Base-by-base conservation (phyloP, 345 rosid species). In the Xanthoceras sorbifolium region DNA sequence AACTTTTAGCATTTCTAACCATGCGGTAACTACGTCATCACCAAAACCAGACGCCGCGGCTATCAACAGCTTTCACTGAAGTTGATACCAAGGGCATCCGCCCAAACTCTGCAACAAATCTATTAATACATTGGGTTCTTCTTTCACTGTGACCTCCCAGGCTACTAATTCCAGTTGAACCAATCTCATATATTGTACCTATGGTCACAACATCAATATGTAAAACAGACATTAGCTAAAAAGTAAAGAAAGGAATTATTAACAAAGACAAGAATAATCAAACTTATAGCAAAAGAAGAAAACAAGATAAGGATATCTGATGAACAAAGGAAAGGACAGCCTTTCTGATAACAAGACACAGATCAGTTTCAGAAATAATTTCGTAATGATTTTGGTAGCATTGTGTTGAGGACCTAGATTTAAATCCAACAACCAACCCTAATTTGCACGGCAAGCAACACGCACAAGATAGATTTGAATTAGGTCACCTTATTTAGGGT, bases 91-190 rank as follows among this genome's bases (percentile, higher is more conserved):
- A 82, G 2, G 99, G 98, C 99, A 96, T 96, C 79, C 81, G 81
- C 65, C 97, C 97, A 29, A 76, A 96, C 79, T 91, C 98, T 2
- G 87, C 79, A 6, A 86, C 97, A 59, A 93, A 93, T 81, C 90
- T 86, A 77, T 96, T 93, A 60, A 96, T 83, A 67, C 99, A 93
- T 29, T 64, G 76, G 0, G 89, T 85, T 85, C 99, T 89, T 85
- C 68, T 93, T 71, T 93, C 97, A 29, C 54, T 85, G 74, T 96
- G 99, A 71, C 94, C 97, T 82, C 98, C 98, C 89, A 93, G 42
- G 84, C 91, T 91, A 85, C 99, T 96, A 73, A 96, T 96, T 72
- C 99, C 97, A 9, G 94, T 92, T 29, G 98, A 93, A 78, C 99
- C 99, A 61, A 93, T 91, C 90, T 95, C 99, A 63, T 81, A 88